Conservation (phyloP, 352 stramenopile genomes). For the Pythium grandisporangium region DNA sequence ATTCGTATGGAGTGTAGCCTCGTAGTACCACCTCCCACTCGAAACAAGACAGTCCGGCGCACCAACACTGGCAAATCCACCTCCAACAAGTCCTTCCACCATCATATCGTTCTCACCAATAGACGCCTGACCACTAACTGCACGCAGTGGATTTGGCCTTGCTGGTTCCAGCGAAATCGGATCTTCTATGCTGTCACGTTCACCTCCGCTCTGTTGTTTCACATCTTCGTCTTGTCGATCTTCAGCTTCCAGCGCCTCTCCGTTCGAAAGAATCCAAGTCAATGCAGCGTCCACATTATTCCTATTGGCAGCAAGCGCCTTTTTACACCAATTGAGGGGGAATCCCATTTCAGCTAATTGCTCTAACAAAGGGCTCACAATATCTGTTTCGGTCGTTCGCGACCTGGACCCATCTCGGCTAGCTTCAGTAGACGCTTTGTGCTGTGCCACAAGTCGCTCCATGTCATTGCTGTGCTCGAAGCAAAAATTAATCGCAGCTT, state of each 20-base stretch:
- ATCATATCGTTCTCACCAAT: slow-evolving; percentile 80
- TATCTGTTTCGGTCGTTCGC: slow-evolving; percentile 42
- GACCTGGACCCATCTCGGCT: slow-evolving; percentile 13
- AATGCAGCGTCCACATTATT: slow-evolving; percentile 88
- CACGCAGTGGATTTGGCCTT: slow-evolving; percentile 71
- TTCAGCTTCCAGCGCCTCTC: slow-evolving; percentile 82
- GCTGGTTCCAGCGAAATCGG: slow-evolving; percentile 2
- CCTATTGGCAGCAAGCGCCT: slow-evolving; percentile 79
- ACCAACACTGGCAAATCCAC: slow-evolving; percentile 79
- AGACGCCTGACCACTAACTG: slow-evolving; percentile 79
- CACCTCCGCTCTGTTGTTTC: slow-evolving; percentile 13
- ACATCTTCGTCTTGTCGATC: slow-evolving; percentile 79
- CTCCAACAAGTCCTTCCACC: slow-evolving; percentile 78
- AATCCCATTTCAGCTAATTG: slow-evolving; percentile 92
- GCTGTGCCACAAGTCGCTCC: slow-evolving; percentile 76
- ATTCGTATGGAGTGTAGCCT: slow-evolving; percentile 89
- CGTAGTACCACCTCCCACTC: slow-evolving; percentile 84
- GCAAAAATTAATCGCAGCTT: slow-evolving; percentile 89
- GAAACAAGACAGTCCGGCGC: slow-evolving; percentile 74
- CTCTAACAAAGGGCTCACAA: slow-evolving; percentile 67
- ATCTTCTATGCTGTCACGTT: not conserved
- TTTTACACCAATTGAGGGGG: slow-evolving; percentile 89
- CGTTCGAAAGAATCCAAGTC: slow-evolving; percentile 91
- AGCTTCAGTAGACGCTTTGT: slow-evolving; percentile 48
- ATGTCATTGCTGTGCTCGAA: slow-evolving; percentile 91